Base-by-base conservation (phyloP, 257 asterid genomes). In the Linaria vulgaris region DNA sequence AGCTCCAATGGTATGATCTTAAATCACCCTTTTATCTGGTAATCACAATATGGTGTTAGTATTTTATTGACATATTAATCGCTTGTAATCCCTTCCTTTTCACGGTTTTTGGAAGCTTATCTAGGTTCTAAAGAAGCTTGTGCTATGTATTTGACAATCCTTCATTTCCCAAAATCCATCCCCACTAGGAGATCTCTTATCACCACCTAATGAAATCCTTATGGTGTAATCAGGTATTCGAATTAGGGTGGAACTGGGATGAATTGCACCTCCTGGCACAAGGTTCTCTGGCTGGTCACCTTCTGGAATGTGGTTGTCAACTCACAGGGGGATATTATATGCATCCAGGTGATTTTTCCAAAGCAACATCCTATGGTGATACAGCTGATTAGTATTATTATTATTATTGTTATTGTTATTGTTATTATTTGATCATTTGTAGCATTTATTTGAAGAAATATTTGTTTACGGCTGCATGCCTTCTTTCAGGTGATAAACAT, bases 201-300 rank as follows among this genome's bases (percentile, higher is more conserved):
- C n/a, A 30, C 56, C 64, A 31, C 21, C 52, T 72, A 69, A 76
- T 66, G 61, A 56, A 51, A 67, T 50, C n/a, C 46, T 66, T 72
- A 53, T 62, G 67, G 38, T 64, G 7, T 70, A 64, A 68, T 61
- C 73, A 94, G 99, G 83, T 87, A 34, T 94, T 82, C 77, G 99
- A 94, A 80, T 78, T 94, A 61, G 99, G 99, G 30, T 94, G 99
- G 99, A 85, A 94, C 76, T 94, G 99, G 99, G 76, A 87, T 74
- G 96, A 87, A 45, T 77, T 77, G 67, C 75, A 75, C 61, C 95
- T 84, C 68, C 85, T 90, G 57, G 90, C 97, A 55, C 96, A 90
- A 84, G 99, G 99, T 73, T 79, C 96, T 57, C 76, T 90, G 70
- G 90, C 88, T 62, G 97, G 99, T 64, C 99, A 90, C 74, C 88